These are phyloP conservation scores for Amaranthus palmeri DNA, from an alignment of 148 eudicot genomes.

Conservation along the genomic window DNA sequence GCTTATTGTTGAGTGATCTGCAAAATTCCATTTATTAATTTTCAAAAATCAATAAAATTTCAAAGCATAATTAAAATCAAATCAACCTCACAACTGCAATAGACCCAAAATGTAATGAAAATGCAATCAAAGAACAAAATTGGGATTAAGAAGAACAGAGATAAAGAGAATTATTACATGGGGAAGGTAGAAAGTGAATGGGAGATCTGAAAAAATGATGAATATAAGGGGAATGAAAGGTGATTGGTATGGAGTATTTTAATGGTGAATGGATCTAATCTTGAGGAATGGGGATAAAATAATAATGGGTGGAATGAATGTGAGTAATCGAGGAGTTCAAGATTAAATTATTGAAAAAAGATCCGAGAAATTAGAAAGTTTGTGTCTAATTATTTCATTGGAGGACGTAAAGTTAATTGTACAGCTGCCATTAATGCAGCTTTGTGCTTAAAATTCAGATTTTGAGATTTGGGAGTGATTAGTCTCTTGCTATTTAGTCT, in stretches of 20 bases:
- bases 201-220: background rate
- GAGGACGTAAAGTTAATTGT: no score
- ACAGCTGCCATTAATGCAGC: no score
- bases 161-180: conserved; percentile 1
- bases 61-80: background rate
- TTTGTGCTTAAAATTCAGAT: no score
- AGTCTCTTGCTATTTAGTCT: no score
- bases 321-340: background rate
- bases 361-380: conserved; percentile 2
- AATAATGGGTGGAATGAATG: conserved; percentile 12
- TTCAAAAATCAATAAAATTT: no score
- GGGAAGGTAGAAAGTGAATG: background rate
- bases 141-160: background rate
- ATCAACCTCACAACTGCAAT: background rate
- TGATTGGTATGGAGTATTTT: background rate
- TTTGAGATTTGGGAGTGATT: no score
- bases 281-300: background rate
- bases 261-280: conserved; percentile 12
- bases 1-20: no score
- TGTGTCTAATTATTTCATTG: background rate
- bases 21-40: no score
- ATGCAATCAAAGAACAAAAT: background rate
- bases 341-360: background rate
- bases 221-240: background rate
- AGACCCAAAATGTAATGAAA: background rate